These are phyloP conservation scores for Diaporthe caulivora DNA, from an alignment of 2,329 filamentous ascomycete genomes.

Conservation along the genomic window DNA sequence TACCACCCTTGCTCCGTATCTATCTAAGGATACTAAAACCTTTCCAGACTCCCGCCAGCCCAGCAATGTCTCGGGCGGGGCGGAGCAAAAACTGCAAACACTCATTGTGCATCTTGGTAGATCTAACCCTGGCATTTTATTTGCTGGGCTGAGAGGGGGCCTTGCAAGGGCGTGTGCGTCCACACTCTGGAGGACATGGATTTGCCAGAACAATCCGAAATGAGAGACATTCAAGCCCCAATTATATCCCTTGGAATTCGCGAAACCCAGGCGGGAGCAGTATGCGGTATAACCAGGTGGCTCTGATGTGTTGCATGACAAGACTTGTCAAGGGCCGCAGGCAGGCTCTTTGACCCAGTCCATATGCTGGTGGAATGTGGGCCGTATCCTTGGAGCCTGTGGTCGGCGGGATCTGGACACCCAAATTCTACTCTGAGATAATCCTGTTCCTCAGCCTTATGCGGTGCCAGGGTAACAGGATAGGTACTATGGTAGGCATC, in stretches of 20 bases:
- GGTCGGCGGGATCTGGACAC: no score
- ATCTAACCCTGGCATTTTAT: not conserved
- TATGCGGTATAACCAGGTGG: not conserved
- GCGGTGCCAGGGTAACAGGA: not conserved
- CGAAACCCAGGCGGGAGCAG: not conserved
- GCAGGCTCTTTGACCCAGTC: no score
- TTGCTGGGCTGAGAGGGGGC: not conserved
- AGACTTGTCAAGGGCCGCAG: not conserved
- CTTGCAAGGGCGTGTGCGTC: conserved; percentile 1
- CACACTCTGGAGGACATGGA: not conserved
- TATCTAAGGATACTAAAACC: not conserved
- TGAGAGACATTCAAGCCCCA: conserved; percentile 18
- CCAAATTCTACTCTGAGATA: not conserved
- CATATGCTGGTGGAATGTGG: no score
- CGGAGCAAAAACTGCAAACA: not conserved
- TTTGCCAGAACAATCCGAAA: conserved; percentile 13
- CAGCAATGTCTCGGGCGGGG: conserved; percentile 23
- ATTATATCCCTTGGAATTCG: not conserved
- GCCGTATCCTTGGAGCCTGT: no score
- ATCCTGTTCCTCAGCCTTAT: not conserved
- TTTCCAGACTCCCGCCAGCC: conserved; percentile 2
- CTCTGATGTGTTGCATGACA: not conserved
- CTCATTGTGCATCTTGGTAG: not conserved
- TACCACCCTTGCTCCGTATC: not conserved
- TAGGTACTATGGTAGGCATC: not conserved